Percentiles rank a stretch among this genome's conserved stretches.
Evolutionary conservation across 768 basidiomycete genomes (phyloP).

Genomic region (Leccinum broughii): DNA sequence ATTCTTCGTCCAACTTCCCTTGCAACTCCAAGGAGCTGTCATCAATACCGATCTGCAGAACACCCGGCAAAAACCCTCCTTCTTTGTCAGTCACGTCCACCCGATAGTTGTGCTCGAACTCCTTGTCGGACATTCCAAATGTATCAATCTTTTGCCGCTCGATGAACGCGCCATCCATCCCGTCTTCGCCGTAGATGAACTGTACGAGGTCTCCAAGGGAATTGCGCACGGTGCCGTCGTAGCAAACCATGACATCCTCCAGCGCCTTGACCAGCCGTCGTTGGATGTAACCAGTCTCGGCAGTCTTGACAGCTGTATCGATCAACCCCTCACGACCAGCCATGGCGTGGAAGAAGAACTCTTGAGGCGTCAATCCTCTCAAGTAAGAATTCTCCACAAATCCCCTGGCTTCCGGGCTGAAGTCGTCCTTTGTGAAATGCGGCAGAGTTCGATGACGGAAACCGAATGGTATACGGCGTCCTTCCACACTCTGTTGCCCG

Average conservation of each 20-base stretch:
- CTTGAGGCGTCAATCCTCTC: conserved; percentile 93
- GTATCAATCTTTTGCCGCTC: conserved; percentile 94
- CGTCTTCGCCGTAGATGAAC: conserved; percentile 97
- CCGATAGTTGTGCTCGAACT: conserved; percentile 91
- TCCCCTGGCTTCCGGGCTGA: conserved; percentile 95
- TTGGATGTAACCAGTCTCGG: conserved; percentile 99
- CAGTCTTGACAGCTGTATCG: conserved; percentile 99
- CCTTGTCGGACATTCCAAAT: conserved; percentile 74
- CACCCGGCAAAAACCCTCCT: conserved; percentile 77
- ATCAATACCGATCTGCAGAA: conserved; percentile 85
- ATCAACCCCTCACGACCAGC: conserved; percentile 98
- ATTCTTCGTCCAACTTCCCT: conserved; percentile 80
- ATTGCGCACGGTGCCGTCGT: conserved; percentile 97
- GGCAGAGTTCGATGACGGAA: conserved; percentile 96
- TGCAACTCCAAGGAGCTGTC: conserved; percentile 84
- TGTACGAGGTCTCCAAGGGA: conserved; percentile 95
- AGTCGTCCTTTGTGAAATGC: conserved; percentile 98
- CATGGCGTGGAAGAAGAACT: conserved; percentile 99
- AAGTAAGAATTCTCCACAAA: conserved; percentile 99
- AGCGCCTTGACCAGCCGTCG: conserved; percentile 96
- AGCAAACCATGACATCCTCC: conserved; percentile 96
- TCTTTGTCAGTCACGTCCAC: conserved; percentile 88
- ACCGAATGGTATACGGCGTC: conserved; percentile 96
- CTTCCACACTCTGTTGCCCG: conserved; percentile 97
- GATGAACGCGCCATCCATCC: conserved; percentile 98